Conservation (phyloP, 2,329 filamentous ascomycete species). For the Cercospora zeina region DNA sequence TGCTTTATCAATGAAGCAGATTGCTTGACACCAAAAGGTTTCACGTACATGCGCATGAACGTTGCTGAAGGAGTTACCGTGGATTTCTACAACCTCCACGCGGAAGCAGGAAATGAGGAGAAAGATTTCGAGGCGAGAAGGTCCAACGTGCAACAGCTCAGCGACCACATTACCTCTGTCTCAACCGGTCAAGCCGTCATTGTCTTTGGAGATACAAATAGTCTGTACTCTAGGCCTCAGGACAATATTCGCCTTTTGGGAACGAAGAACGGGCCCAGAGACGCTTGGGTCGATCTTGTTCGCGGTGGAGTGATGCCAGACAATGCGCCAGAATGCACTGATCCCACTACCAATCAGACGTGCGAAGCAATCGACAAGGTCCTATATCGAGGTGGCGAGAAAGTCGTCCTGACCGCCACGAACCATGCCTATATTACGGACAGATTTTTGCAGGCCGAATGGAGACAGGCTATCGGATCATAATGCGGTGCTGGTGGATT, state of each 20-base stretch:
- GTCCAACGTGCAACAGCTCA: constrained; percentile 61
- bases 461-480: constrained; percentile 63
- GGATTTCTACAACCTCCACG: constrained; percentile 67
- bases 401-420: constrained; percentile 25
- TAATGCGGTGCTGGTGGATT: constrained; percentile 62
- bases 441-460: constrained; percentile 58
- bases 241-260: constrained; percentile 57
- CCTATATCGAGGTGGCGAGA: constrained; percentile 54
- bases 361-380: constrained; percentile 71
- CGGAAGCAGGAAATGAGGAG: constrained; percentile 60
- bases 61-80: constrained; percentile 57
- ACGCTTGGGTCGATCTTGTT: constrained; percentile 60
- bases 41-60: constrained; percentile 64
- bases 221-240: constrained; percentile 59
- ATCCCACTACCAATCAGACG: constrained; percentile 54
- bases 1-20: constrained; percentile 60
- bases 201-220: constrained; percentile 66
- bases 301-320: neutral
- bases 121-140: constrained; percentile 59
- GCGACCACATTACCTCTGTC: constrained; percentile 57
- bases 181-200: constrained; percentile 63
- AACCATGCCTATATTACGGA: constrained; percentile 35
- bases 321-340: constrained; percentile 49
- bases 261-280: constrained; percentile 56
- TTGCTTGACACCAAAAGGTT: constrained; percentile 69